phyloP scores from a whole-genome alignment of 1,284 basidiomycete genomes.

The Fomitopsis betulina region DNA sequence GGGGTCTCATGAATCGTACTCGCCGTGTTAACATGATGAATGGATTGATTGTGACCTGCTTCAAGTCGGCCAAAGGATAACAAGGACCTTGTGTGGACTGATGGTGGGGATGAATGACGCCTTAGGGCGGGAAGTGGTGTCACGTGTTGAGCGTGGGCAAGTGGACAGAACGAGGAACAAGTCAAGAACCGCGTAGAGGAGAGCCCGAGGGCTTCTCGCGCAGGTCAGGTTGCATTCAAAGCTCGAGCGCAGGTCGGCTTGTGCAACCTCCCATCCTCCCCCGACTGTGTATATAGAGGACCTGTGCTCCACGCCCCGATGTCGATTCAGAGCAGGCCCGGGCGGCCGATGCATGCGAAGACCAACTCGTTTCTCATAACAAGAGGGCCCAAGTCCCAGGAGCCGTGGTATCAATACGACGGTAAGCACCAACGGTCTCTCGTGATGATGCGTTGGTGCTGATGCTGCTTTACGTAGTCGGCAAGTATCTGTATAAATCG shows the following conservation, averaged over 20 bases:
- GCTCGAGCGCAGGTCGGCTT: not conserved
- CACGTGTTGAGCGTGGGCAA: too few species aligned
- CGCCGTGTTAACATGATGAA: too few species aligned
- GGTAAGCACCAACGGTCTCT: slow-evolving; percentile 10
- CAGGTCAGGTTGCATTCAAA: not conserved
- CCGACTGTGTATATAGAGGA: not conserved
- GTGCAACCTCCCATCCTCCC: not conserved
- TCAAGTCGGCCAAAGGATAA: too few species aligned
- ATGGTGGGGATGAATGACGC: too few species aligned
- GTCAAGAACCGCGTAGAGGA: not conserved
- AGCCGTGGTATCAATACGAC: slow-evolving; percentile 20
- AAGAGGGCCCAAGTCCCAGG: slow-evolving; percentile 12
- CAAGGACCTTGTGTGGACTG: too few species aligned
- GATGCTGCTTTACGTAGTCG: slow-evolving; percentile 8
- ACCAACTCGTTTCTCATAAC: slow-evolving; percentile 19
- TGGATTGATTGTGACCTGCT: too few species aligned
- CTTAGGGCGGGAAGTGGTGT: too few species aligned
- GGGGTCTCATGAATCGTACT: too few species aligned
- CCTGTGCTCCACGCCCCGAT: not conserved
- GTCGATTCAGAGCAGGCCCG: not conserved
- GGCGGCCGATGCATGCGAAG: slow-evolving; percentile 7
- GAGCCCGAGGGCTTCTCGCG: not conserved
- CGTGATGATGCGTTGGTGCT: not conserved
- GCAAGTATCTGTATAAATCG: slow-evolving; percentile 1
- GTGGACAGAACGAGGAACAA: not conserved